Conservation (phyloP, 495 filamentous ascomycete species). For the Tuber brumale region DNA sequence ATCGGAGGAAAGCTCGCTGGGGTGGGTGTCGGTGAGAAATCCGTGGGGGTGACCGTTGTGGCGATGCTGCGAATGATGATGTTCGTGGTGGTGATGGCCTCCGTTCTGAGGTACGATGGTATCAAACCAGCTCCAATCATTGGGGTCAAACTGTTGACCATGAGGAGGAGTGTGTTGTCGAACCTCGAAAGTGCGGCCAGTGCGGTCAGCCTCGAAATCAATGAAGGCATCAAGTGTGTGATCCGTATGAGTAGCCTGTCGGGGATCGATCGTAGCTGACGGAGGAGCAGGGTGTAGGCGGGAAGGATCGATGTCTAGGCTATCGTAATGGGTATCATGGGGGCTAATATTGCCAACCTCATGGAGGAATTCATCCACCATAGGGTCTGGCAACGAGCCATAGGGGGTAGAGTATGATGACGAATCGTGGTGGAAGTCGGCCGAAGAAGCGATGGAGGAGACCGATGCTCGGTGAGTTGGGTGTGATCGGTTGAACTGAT, state of each 20-base stretch:
- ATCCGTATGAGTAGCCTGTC: constrained; percentile 22
- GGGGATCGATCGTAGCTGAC: constrained; percentile 12
- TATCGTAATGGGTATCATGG: constrained; percentile 19
- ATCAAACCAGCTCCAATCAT: constrained; percentile 35
- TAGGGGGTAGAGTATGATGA: constrained; percentile 26
- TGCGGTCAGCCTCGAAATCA: constrained; percentile 32
- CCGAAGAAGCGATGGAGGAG: constrained; percentile 16
- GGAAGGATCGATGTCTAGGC: constrained; percentile 28
- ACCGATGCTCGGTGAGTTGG: constrained; percentile 16
- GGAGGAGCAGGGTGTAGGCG: constrained; percentile 13
- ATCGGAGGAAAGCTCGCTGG: constrained; percentile 20
- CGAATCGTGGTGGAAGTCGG: constrained; percentile 16
- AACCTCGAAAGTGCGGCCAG: constrained; percentile 23
- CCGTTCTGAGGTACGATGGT: constrained; percentile 21
- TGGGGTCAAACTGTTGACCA: constrained; percentile 24
- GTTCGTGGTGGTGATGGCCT: constrained; percentile 9
- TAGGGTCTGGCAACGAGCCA: constrained; percentile 20
- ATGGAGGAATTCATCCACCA: constrained; percentile 30
- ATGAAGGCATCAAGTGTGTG: constrained; percentile 28
- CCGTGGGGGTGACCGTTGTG: constrained; percentile 8
- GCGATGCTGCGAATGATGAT: constrained; percentile 6
- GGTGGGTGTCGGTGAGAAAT: constrained; percentile 25
- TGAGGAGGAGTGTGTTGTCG: constrained; percentile 17
- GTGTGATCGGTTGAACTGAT: constrained; percentile 27
- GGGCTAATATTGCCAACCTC: constrained; percentile 26